Evolutionary conservation across 2,329 filamentous ascomycete genomes (phyloP).

Genomic region (Cryphonectria carpinicola): DNA sequence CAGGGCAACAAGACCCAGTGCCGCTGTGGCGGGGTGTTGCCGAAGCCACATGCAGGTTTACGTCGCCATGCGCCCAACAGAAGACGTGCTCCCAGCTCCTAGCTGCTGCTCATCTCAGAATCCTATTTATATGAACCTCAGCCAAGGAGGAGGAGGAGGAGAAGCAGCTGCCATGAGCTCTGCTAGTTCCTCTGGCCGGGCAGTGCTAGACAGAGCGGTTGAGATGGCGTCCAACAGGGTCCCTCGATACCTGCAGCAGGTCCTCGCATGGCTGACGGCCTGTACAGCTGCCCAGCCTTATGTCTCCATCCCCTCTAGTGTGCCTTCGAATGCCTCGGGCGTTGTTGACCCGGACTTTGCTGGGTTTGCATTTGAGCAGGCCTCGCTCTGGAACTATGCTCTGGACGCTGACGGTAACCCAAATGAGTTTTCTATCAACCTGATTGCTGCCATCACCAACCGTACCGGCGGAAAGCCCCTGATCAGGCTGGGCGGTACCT

Average conservation of each 20-base stretch:
- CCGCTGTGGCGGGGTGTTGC: constrained; percentile 8
- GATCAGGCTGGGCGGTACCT: constrained; percentile 42
- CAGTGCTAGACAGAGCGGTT: background rate
- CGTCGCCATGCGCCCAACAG: constrained; percentile 15
- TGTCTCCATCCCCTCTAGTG: constrained; percentile 24
- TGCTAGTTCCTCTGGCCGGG: background rate
- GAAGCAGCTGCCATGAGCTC: background rate
- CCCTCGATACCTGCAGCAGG: constrained; percentile 23
- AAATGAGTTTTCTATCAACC: constrained; percentile 41
- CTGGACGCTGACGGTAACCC: constrained; percentile 37
- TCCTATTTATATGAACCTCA: constrained; percentile 3
- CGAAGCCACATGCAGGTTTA: constrained; percentile 13
- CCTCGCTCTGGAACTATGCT: constrained; percentile 41
- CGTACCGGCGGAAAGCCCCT: constrained; percentile 41
- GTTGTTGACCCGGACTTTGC: constrained; percentile 34
- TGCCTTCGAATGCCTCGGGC: constrained; percentile 23
- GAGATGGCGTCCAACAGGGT: constrained; percentile 18
- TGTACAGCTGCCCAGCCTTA: constrained; percentile 21
- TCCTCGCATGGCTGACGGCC: constrained; percentile 21
- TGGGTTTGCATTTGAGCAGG: constrained; percentile 40
- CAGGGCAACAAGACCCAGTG: background rate
- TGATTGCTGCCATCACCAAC: constrained; percentile 40
- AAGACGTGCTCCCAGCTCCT: constrained; percentile 10
- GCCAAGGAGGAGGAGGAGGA: background rate
- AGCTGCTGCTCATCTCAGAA: background rate